Percentiles rank a stretch among this genome's conserved stretches.
phyloP scores from a whole-genome alignment of 23 red algal genomes.

The Pyropia haitanensis region DNA sequence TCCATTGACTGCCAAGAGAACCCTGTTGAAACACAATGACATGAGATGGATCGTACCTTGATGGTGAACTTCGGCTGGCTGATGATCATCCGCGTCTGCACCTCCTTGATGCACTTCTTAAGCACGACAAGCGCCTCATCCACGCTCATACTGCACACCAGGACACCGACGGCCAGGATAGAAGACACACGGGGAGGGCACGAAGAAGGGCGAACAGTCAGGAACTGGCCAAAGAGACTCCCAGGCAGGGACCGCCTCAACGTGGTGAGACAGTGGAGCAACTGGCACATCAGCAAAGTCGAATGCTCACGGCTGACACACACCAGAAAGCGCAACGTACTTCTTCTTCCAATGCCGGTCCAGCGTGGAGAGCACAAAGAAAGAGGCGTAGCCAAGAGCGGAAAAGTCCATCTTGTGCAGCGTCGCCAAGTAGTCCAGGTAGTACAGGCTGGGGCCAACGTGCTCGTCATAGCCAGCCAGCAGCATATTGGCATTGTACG shows the following conservation, averaged over 20 bases:
- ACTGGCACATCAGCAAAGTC: too few relatives aligned
- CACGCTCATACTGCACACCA: constrained; percentile 10
- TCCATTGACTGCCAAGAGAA: too few relatives aligned
- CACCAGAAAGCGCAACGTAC: background rate
- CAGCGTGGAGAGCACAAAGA: constrained; percentile 83
- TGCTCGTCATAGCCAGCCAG: constrained; percentile 73
- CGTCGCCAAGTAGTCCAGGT: constrained; percentile 93
- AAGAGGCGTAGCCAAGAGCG: constrained; percentile 78
- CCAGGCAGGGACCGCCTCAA: too few relatives aligned
- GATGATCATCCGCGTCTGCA: constrained; percentile 67
- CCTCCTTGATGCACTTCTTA: constrained; percentile 59
- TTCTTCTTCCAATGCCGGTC: constrained; percentile 85
- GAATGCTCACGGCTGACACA: too few relatives aligned
- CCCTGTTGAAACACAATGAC: too few relatives aligned
- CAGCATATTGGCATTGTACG: constrained; percentile 71
- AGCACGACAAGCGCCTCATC: constrained; percentile 58
- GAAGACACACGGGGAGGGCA: background rate
- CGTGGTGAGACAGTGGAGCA: too few relatives aligned
- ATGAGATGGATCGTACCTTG: constrained; percentile 15
- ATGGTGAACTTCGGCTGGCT: constrained; percentile 65
- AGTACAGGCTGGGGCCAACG: constrained; percentile 49
- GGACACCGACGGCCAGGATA: background rate
- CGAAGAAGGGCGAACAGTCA: background rate
- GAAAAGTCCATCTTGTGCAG: constrained; percentile 72
- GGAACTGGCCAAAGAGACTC: background rate